Base-by-base conservation (phyloP, 2,329 filamentous ascomycete genomes). In the Macroventuria anomochaeta region DNA sequence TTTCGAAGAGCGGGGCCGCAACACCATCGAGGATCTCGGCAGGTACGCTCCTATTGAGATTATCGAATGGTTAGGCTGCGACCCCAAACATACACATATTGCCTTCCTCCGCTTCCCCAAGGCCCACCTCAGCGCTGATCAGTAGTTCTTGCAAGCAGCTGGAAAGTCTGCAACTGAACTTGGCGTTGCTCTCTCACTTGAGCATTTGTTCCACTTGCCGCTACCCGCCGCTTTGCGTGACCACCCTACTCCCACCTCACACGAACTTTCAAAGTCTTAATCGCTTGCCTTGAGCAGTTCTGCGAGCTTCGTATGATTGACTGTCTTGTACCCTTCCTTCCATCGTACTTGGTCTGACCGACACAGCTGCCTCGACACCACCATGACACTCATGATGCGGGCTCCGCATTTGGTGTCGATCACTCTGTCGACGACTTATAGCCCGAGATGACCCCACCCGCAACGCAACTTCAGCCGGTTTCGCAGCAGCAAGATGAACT, bases 1-100 rank as follows among this genome's bases (percentile, higher is more conserved):
- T 0, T 72, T 70, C 25, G 44, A 64, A 39, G 67, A 70, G 53
- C 46, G 54, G 11, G 65, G 55, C 0, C 54, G 36, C 2, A 28
- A 53, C 17, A 61, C 49, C 5, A 61, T 68, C 7, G 36, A 58
- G 1, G 54, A 68, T 46, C 46, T 70, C 21, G 54, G 42, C 8
- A 53, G 40, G 18, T 68, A 56, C 55, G 47, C 42, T 13, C 7
- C 41, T 11, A 15, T 32, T 6, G 31, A 42, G 11, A 23, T 8
- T 15, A 17, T 55, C 7, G 15, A 38, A 11, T 2, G n/a, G 2
- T 11, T 47, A 1, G 46, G 38, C 7, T 42, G 41, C 15, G 34
- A 39, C 5, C 33, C 8, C 3, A 7, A 44, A 6, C 49, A 54
- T 29, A 54, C 49, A 7, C 44, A 54, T 20, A 31, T 54, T 15